Evolutionary conservation across 1,139 yeast genomes (phyloP), one percentile per base, ranked within the genome.

Genomic region (Pichia sp.): DNA sequence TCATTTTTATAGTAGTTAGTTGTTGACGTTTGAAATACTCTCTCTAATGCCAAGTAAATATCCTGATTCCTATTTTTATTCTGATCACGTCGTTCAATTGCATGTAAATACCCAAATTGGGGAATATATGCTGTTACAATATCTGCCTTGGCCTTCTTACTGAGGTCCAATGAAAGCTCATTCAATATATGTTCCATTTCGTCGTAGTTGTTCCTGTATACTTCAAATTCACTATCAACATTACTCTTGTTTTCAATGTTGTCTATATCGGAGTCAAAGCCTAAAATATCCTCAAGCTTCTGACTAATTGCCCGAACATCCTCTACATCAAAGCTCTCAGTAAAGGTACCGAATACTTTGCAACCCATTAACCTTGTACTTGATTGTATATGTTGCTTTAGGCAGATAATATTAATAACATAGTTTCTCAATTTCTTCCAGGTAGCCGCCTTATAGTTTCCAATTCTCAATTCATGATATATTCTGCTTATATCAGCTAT

Each of bases 31-130:
- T 70, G 64, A 60, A 77, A 77, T 0, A 72, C 65, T 15, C 49
- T 29, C 53, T 71, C 72, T n/a, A 64, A 62, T 78, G 78, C 76
- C 13, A 43, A 41, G 6, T 32, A 15, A 34, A 8, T 4, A 8
- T 16, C 8, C 30, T 7, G 26, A 34, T 7, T 7, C 11, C 2
- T 4, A 5, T 53, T 52, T 2, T 45, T 19, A 2, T 31, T 42
- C 5, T 26, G 13, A n/a, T 51, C 32, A 16, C 34, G 40, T 19
- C 26, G 29, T 44, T 57, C 57, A 30, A 58, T 45, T 1, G 16
- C 56, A 1, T 75, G 62, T 47, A 77, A 61, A 54, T 72, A 78
- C 0, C 81, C 81, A 34, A 78, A 57, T 52, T 76, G 79, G 7
- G 79, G 79, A 30, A 77, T 73, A 57, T 77, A 77, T 2, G 74